Evolutionary conservation across 1,284 basidiomycete species (phyloP).

Genomic region (Somion occarium): DNA sequence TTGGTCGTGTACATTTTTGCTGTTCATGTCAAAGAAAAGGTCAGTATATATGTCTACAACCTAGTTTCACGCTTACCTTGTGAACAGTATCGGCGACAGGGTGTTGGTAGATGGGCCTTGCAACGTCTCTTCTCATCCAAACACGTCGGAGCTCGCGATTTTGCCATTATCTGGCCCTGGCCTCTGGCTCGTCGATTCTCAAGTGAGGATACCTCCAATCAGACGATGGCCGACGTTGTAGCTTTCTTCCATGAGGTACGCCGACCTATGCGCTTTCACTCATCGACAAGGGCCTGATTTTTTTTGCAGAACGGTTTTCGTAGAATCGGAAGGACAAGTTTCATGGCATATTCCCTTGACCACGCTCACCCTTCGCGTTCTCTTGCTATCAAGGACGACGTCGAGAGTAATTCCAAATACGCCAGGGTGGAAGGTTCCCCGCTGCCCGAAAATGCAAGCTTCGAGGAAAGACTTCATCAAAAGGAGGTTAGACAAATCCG

Average conservation of each 20-base stretch:
- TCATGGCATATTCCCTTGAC: background rate
- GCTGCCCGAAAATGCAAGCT: background rate
- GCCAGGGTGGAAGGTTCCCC: background rate
- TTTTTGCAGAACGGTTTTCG: slow-evolving; percentile 1
- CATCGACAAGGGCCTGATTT: background rate
- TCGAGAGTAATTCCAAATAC: background rate
- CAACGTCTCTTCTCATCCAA: background rate
- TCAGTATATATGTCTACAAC: no score
- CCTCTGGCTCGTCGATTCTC: background rate
- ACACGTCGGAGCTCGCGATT: background rate
- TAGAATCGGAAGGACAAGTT: background rate
- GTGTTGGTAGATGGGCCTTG: background rate
- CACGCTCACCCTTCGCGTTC: background rate
- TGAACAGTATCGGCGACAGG: background rate
- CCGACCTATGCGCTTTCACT: background rate
- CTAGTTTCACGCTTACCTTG: no score
- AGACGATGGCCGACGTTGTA: background rate
- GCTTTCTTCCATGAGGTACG: background rate
- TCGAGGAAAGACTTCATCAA: background rate
- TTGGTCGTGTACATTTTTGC: background rate
- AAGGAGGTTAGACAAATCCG: background rate
- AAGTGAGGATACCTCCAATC: background rate
- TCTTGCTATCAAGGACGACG: background rate
- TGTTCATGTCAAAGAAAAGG: background rate
- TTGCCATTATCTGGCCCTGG: background rate